A percentile compares a stretch with the other conserved stretches of the same genome.
Conservation (phyloP, 805 yeast genomes). For the Saccharomyces jurei region DNA sequence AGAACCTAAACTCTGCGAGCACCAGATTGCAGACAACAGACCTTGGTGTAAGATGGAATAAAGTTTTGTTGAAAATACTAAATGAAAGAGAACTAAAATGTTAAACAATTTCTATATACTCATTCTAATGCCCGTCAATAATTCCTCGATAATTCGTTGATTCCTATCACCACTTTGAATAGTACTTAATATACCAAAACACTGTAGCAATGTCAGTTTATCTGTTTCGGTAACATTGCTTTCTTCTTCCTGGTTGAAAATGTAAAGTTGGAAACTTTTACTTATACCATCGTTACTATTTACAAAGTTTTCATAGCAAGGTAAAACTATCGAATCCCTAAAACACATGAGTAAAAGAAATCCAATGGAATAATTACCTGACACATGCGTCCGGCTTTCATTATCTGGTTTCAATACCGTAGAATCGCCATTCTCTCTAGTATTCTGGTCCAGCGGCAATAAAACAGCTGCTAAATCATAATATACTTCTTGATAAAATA, state of each 20-base stretch:
- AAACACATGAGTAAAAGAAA: conserved; percentile 34
- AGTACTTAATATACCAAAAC: conserved; percentile 45
- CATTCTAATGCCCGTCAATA: conserved; percentile 24
- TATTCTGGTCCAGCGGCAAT: conserved; percentile 36
- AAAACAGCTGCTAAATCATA: conserved; percentile 50
- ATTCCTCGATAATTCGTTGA: conserved; percentile 44
- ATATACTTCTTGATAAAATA: conserved; percentile 39
- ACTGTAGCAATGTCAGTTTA: conserved; percentile 39
- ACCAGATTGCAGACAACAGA: conserved; percentile 64
- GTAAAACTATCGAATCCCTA: conserved; percentile 41
- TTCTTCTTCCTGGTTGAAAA: conserved; percentile 19
- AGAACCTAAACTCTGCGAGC: conserved; percentile 63
- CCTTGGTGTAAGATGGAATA: conserved; percentile 61
- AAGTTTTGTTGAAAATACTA: neutral
- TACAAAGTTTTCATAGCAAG: conserved; percentile 35
- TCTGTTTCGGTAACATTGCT: conserved; percentile 33
- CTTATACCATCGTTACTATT: conserved; percentile 11
- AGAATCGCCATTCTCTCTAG: neutral
- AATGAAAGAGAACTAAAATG: neutral
- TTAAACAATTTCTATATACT: conserved; percentile 6
- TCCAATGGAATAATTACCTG: conserved; percentile 14
- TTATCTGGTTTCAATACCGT: conserved; percentile 6
- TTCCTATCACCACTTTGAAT: conserved; percentile 42
- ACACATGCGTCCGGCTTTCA: conserved; percentile 3
- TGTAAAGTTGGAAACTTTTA: conserved; percentile 9